phyloP scores from a whole-genome alignment of 2,329 filamentous ascomycete species.

The Pezicula neosporulosa region DNA sequence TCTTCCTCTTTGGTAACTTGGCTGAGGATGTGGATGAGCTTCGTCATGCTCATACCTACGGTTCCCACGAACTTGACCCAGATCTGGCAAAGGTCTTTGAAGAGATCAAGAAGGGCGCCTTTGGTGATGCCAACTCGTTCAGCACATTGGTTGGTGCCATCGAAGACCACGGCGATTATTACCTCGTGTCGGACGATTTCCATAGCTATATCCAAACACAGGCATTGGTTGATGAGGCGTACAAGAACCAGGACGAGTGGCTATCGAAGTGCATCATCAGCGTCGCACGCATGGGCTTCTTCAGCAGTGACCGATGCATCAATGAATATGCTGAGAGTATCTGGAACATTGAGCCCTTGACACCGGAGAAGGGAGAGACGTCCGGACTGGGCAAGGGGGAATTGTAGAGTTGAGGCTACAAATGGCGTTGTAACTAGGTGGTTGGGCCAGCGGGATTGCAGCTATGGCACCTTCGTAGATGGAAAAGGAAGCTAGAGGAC shows the following conservation, averaged over 20 bases:
- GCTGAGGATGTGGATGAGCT: slow-evolving; percentile 96
- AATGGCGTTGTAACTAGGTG: not conserved
- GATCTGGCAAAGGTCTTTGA: slow-evolving; percentile 79
- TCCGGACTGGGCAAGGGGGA: slow-evolving; percentile 17
- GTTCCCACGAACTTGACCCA: slow-evolving; percentile 71
- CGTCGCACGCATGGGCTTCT: slow-evolving; percentile 95
- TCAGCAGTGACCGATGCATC: slow-evolving; percentile 91
- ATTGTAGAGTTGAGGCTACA: slow-evolving; percentile 8
- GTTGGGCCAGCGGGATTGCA: too few relatives aligned
- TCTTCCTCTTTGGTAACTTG: slow-evolving; percentile 96
- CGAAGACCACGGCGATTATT: slow-evolving; percentile 92
- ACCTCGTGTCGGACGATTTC: slow-evolving; percentile 97
- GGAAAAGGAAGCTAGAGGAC: too few relatives aligned
- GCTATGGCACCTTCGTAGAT: not conserved
- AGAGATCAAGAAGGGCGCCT: slow-evolving; percentile 73
- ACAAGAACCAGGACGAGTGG: slow-evolving; percentile 91
- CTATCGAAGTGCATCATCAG: slow-evolving; percentile 83
- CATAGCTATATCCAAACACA: slow-evolving; percentile 92
- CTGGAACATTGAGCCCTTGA: slow-evolving; percentile 85
- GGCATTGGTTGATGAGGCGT: slow-evolving; percentile 84
- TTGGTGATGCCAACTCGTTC: slow-evolving; percentile 78
- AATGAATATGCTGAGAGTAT: slow-evolving; percentile 96
- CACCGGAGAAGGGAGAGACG: slow-evolving; percentile 12
- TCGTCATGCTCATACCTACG: slow-evolving; percentile 85
- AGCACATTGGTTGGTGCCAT: slow-evolving; percentile 81